These are phyloP conservation scores for Gynandropsis gynandra DNA, from an alignment of 345 rosid species.

Conservation along the genomic window DNA sequence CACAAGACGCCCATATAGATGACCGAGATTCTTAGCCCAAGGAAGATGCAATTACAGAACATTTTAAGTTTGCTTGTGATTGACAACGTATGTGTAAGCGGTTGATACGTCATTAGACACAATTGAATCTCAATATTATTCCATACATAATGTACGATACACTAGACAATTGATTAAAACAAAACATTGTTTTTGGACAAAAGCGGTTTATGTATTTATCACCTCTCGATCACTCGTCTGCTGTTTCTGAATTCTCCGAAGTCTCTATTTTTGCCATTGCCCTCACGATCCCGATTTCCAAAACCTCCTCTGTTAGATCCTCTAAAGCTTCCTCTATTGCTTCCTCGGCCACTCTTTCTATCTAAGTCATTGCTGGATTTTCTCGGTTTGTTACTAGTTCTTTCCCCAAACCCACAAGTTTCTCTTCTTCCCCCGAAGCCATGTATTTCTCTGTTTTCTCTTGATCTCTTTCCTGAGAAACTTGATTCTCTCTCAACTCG, in stretches of 20 bases:
- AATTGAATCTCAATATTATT: no score
- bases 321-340: slow-evolving; percentile 19
- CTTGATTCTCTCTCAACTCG: slow-evolving; percentile 16
- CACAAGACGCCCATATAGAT: no score
- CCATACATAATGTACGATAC: no score
- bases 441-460: slow-evolving; percentile 23
- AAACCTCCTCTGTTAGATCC: slow-evolving; percentile 25
- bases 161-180: no score
- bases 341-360: slow-evolving; percentile 30
- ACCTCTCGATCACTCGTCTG: slow-evolving; percentile 31
- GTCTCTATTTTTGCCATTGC: slow-evolving; percentile 26
- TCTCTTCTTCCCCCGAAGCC: slow-evolving; percentile 22
- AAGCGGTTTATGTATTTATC: not conserved
- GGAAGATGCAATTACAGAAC: no score
- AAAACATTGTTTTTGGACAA: no score
- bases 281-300: slow-evolving; percentile 14
- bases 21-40: no score
- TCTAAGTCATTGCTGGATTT: slow-evolving; percentile 23
- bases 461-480: slow-evolving; percentile 24
- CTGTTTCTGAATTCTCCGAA: slow-evolving; percentile 27
- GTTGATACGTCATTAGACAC: no score
- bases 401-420: slow-evolving; percentile 13
- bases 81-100: no score
- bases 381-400: slow-evolving; percentile 29
- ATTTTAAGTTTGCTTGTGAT: no score